Base-by-base conservation (phyloP, 805 yeast species). In the Schizosaccharomyces osmophilus region DNA sequence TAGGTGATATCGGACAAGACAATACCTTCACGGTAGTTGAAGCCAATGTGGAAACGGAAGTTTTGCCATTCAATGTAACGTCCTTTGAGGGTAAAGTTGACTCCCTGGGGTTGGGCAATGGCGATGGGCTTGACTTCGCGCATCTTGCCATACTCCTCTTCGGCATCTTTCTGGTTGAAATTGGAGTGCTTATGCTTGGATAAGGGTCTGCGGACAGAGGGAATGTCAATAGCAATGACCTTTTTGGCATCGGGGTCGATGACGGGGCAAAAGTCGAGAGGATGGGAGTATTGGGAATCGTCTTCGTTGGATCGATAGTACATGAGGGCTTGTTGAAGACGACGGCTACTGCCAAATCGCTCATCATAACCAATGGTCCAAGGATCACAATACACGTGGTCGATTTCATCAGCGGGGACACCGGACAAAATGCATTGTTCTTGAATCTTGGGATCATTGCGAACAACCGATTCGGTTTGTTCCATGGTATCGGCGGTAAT, bases 21-120 rank as follows among this genome's bases (percentile, higher is more conserved):
- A 70, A 85, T 82, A 65, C 93, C 93, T 72, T 85, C 93, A 74
- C 90, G 79, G 75, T 84, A 83, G 76, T 85, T 85, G 79, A 85
- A 85, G 48, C 93, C 93, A 70, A 85, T 75, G 72, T 85, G 90
- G 75, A 85, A 77, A 64, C 79, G 77, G 76, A 80, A 85, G 74
- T 84, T 85, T 65, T 84, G 81, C 93, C 93, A 85, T 64, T 77
- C 77, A 77, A 85, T 81, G 61, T 79, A 76, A 68, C 83, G 78
- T 61, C 86, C 87, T 62, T 76, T 75, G 81, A 84, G 77, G 66
- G 77, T 77, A 76, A 85, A 85, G 4, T 87, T 82, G 62, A 84
- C 90, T 62, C 93, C 93, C 65, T 84, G 84, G 63, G 93, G 93
- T 72, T 85, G 93, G 61, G 85, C 78, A 60, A 85, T 78, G 66